These are phyloP conservation scores for Nemania abortiva DNA, from an alignment of 2,329 filamentous ascomycete species.

Conservation along the genomic window DNA sequence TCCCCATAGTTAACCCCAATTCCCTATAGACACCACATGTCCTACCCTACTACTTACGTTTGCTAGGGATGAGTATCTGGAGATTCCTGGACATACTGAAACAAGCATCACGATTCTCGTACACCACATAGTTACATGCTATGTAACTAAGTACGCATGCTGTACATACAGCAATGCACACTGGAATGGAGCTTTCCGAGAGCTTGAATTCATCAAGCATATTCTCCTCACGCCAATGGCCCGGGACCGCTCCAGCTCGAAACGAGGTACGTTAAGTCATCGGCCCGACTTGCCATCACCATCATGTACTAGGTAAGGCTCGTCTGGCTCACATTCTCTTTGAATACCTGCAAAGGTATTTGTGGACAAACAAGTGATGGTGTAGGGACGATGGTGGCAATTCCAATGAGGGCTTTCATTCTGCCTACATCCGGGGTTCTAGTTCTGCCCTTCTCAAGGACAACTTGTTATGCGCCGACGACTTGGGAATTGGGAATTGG, in stretches of 20 bases:
- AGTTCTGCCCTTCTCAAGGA: neutral
- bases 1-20: constrained; percentile 1
- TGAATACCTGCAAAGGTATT: neutral
- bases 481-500: neutral
- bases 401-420: neutral
- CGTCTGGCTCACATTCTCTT: constrained; percentile 17
- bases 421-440: neutral
- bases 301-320: constrained; percentile 30
- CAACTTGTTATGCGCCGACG: neutral
- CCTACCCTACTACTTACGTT: neutral
- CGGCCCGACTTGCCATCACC: constrained; percentile 38
- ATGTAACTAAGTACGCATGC: neutral
- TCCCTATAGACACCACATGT: neutral
- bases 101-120: neutral
- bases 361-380: neutral
- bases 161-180: neutral
- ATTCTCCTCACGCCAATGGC: constrained; percentile 24
- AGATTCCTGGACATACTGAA: neutral
- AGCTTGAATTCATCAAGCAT: constrained; percentile 7
- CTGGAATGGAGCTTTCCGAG: constrained; percentile 1
- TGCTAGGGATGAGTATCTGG: neutral
- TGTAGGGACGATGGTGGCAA: neutral
- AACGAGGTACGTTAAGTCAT: constrained; percentile 28
- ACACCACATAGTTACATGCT: no score
- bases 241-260: constrained; percentile 26